Evolutionary conservation across 495 filamentous ascomycete genomes (phyloP).

Genomic region (Lophiotrema nucula): DNA sequence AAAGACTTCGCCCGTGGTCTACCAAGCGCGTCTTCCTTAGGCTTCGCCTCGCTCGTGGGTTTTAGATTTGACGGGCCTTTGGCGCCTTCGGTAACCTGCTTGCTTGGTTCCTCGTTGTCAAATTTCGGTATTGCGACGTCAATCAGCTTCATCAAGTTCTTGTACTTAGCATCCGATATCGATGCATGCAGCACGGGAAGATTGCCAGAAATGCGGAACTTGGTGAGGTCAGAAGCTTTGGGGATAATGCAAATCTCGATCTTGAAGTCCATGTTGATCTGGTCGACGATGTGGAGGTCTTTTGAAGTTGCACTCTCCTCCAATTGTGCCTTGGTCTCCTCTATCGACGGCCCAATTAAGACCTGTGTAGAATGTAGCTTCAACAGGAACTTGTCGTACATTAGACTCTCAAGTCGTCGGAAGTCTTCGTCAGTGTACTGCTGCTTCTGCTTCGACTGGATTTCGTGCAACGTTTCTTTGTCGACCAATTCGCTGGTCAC

Average conservation of each 20-base stretch:
- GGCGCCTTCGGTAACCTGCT: slow-evolving; percentile 22
- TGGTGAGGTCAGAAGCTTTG: slow-evolving; percentile 89
- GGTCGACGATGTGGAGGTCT: slow-evolving; percentile 87
- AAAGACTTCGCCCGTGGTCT: slow-evolving; percentile 60
- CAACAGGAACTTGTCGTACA: slow-evolving; percentile 94
- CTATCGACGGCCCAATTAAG: slow-evolving; percentile 90
- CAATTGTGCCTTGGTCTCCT: slow-evolving; percentile 84
- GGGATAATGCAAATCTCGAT: slow-evolving; percentile 91
- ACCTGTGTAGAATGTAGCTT: slow-evolving; percentile 92
- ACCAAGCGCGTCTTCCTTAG: slow-evolving; percentile 44
- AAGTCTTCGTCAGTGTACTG: slow-evolving; percentile 87
- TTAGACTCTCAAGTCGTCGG: slow-evolving; percentile 77
- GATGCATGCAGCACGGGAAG: slow-evolving; percentile 88
- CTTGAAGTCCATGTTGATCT: slow-evolving; percentile 94
- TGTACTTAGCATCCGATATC: slow-evolving; percentile 93
- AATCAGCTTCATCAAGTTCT: slow-evolving; percentile 90
- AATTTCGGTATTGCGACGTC: slow-evolving; percentile 92
- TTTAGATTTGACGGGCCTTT: slow-evolving; percentile 34
- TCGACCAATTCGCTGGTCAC: slow-evolving; percentile 92
- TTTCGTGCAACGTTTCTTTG: slow-evolving; percentile 77
- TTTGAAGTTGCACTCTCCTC: slow-evolving; percentile 63
- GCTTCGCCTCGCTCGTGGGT: slow-evolving; percentile 20
- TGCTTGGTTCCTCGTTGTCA: slow-evolving; percentile 50
- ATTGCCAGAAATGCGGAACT: slow-evolving; percentile 85
- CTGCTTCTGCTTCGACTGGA: slow-evolving; percentile 87